Evolutionary conservation across 2,329 filamentous ascomycete genomes (phyloP), one percentile per base, ranked within the genome.

Genomic region (Rhynchosporium agropyri): DNA sequence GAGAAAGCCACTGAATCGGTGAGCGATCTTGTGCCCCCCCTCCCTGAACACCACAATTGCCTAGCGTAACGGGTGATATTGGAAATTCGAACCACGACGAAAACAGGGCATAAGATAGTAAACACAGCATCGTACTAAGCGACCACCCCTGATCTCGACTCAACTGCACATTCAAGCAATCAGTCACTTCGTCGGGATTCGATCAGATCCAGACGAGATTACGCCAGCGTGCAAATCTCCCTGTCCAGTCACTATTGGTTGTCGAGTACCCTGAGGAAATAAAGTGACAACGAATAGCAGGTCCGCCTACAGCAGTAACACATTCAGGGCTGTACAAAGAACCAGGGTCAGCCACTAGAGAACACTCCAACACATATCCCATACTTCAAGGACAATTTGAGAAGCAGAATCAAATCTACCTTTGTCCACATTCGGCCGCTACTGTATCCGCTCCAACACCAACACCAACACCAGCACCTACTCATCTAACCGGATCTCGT

Each of bases 261-360:
- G 20, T 46, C 38, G 38, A 58, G 43, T 48, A 57, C 12, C 28
- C 6, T n/a, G 54, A 36, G 43, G 42, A 46, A 31, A n/a, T 31
- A 26, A n/a, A 40, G 56, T 49, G 43, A 50, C 56, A 50, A 50
- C 56, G 56, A 49, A 58, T 58, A 49, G 31, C 31, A 38, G 33
- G 56, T 50, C 20, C 56, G 45, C 31, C 56, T 15, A 28, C 31
- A n/a, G 56, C 56, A 50, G 7, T 7, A 36, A n/a, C 26, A 26
- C 20, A 42, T 20, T 10, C 13, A 13, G 28, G 40, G 31, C 55
- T 15, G 29, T 40, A 48, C 40, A 45, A 57, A 57, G 38, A 57
- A 46, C 40, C 20, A 45, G 26, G 45, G n/a, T 43, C 53, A 56
- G 15, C 20, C 28, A n/a, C 38, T 49, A 15, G 5, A 5, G 29